Evolutionary conservation across 495 filamentous ascomycete genomes (phyloP), one percentile per base, ranked within the genome.

Genomic region (Coniosporium apollinis): DNA sequence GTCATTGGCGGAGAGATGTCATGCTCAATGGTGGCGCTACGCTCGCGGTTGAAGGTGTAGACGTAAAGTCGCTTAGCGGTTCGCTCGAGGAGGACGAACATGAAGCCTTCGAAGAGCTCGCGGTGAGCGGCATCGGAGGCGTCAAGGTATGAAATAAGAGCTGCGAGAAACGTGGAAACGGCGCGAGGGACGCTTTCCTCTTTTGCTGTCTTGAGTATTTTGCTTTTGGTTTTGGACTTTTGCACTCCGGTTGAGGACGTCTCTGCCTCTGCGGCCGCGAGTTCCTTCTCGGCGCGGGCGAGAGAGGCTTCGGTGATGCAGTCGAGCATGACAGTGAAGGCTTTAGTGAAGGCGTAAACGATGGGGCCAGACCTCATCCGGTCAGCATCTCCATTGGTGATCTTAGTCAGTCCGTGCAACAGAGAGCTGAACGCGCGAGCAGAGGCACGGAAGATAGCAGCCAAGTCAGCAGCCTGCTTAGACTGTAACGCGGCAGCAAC

Each of bases 41-140:
- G 50, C 11, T 49, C 22, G 17, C 34, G 36, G 5, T 46, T 46
- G 33, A 57, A 53, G 4, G 36, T 43, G 24, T 35, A 37, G 22
- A 42, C 36, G 33, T 45, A 54, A 11, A 57, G 38, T 1, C 37
- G 36, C 5, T 46, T 38, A 7, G 49, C 51, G 11, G 54, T 38
- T 20, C 44, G 46, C 13, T 52, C 36, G 1, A 57, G 21, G 3
- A 52, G 33, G 5, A 46, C 26, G 33, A 49, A 57, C 10, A 46
- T 42, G 30, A 50, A 50, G 1, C 56, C 56, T 46, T 57, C 54
- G 33, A 54, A 59, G 8, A 59, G 19, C 15, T 51, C 35, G 18
- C 41, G 33, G 25, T 55, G 51, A 5, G 34, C 13, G 13, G 34
- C 21, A 13, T 39, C 17, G 14, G 38, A 45, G 15, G 42, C 4